Percentiles rank a stretch among this genome's conserved stretches.
These are phyloP conservation scores for Cercospora beticola DNA, from an alignment of 2,329 filamentous ascomycete species.

Conservation along the genomic window DNA sequence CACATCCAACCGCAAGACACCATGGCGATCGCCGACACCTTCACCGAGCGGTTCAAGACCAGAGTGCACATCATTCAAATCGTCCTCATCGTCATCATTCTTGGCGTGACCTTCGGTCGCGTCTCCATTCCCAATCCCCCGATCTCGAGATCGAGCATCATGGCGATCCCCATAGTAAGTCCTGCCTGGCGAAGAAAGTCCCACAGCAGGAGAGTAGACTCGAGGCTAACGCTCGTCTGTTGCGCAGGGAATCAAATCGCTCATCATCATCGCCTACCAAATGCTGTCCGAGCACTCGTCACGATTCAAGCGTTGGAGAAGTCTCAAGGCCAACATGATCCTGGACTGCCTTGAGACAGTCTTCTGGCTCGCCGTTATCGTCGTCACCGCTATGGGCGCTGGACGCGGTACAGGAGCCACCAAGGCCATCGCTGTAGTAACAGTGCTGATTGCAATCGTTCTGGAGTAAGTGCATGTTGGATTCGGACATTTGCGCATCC, in stretches of 20 bases:
- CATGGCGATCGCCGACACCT: constrained; percentile 12
- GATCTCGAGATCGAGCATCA: constrained; percentile 20
- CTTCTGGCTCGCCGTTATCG: constrained; percentile 45
- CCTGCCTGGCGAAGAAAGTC: not conserved
- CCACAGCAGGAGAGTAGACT: not conserved
- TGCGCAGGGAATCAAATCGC: constrained; percentile 38
- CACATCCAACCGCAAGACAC: not conserved
- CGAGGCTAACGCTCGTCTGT: not conserved
- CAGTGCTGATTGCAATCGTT: constrained; percentile 14
- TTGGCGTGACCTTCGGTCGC: constrained; percentile 19
- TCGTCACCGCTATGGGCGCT: constrained; percentile 29
- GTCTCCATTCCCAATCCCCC: constrained; percentile 23
- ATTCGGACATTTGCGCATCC: not conserved
- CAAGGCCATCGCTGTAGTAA: not conserved
- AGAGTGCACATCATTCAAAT: constrained; percentile 22
- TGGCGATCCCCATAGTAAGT: constrained; percentile 22
- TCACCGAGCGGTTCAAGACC: constrained; percentile 19
- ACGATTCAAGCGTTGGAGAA: constrained; percentile 40
- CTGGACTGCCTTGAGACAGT: constrained; percentile 46
- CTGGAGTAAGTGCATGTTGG: constrained; percentile 16
- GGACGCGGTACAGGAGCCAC: constrained; percentile 6
- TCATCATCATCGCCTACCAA: constrained; percentile 45
- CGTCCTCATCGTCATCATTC: constrained; percentile 16
- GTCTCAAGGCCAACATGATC: constrained; percentile 45
- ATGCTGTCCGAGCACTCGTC: constrained; percentile 41